phyloP scores from a whole-genome alignment of 441 rosid species.

The Euphorbia corollata region DNA sequence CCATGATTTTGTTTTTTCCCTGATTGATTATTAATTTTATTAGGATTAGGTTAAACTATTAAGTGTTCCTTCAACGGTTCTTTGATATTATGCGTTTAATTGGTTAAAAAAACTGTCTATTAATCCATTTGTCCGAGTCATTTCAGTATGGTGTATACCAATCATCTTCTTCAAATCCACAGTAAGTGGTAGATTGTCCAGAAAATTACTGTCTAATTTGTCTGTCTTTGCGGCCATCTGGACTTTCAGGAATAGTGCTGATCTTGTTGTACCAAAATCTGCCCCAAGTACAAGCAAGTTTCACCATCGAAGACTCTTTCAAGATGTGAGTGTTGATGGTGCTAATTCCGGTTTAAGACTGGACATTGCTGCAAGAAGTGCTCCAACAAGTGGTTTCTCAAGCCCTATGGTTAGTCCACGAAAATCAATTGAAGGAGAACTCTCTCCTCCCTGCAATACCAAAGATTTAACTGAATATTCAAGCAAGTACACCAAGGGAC shows the following conservation, averaged over 20 bases:
- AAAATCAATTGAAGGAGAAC: constrained; percentile 19
- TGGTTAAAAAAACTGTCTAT: neutral
- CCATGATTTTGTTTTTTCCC: neutral
- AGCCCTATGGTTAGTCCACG: constrained; percentile 33
- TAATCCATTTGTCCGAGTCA: neutral
- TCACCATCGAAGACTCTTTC: constrained; percentile 14
- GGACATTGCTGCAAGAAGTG: constrained; percentile 23
- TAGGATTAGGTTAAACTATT: neutral
- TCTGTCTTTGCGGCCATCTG: neutral
- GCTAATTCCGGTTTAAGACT: constrained; percentile 17
- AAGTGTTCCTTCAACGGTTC: neutral
- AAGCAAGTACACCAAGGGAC: constrained; percentile 22
- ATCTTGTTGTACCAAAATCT: constrained; percentile 19
- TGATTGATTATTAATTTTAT: neutral
- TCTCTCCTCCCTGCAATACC: constrained; percentile 15
- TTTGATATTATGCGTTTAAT: neutral
- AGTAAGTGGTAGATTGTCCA: neutral
- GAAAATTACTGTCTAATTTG: neutral
- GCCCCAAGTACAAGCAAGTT: constrained; percentile 16
- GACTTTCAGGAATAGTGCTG: constrained; percentile 27
- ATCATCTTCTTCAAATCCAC: neutral
- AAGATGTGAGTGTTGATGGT: constrained; percentile 19
- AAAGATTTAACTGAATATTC: neutral
- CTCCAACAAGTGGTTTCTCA: constrained; percentile 26
- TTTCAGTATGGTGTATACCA: neutral